These are phyloP conservation scores for Cladophialophora psammophila DNA, from an alignment of 2,329 filamentous ascomycete genomes.

Conservation along the genomic window DNA sequence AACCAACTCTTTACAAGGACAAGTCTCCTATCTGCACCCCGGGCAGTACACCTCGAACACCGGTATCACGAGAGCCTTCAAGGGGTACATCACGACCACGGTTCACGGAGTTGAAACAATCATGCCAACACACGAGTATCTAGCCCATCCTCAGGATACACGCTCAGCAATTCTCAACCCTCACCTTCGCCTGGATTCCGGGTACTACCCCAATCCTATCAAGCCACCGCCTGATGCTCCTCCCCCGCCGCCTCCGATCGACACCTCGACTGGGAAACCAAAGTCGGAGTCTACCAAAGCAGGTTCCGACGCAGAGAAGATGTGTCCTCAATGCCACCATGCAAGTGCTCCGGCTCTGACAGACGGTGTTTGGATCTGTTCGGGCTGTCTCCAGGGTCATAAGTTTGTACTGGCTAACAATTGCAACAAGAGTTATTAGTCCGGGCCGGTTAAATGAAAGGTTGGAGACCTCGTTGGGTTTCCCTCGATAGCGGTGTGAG, in stretches of 20 bases:
- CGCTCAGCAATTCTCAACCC: conserved; percentile 23
- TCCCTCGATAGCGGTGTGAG: background rate
- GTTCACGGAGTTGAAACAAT: conserved; percentile 27
- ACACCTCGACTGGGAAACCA: conserved; percentile 10
- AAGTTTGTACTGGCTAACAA: conserved; percentile 8
- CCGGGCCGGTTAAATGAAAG: background rate
- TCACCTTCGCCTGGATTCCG: conserved; percentile 4
- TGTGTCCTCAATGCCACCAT: conserved; percentile 16
- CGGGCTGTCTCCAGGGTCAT: conserved; percentile 16
- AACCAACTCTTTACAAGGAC: conserved; percentile 11
- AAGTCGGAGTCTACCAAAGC: conserved; percentile 5
- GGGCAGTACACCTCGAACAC: conserved; percentile 1
- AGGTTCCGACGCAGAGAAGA: conserved; percentile 1
- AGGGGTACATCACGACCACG: conserved; percentile 20
- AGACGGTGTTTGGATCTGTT: conserved; percentile 13
- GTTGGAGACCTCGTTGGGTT: background rate
- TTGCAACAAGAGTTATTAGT: conserved; percentile 6
- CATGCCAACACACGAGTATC: conserved; percentile 25
- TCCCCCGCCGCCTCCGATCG: conserved; percentile 19
- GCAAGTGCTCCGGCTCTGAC: background rate
- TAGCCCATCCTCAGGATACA: conserved; percentile 14
- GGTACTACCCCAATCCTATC: conserved; percentile 6
- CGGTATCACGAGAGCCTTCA: conserved; percentile 19
- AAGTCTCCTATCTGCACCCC: conserved; percentile 8
- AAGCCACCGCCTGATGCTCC: conserved; percentile 16